Conservation (phyloP, 345 rosid genomes). For the Citrus unshiu region DNA sequence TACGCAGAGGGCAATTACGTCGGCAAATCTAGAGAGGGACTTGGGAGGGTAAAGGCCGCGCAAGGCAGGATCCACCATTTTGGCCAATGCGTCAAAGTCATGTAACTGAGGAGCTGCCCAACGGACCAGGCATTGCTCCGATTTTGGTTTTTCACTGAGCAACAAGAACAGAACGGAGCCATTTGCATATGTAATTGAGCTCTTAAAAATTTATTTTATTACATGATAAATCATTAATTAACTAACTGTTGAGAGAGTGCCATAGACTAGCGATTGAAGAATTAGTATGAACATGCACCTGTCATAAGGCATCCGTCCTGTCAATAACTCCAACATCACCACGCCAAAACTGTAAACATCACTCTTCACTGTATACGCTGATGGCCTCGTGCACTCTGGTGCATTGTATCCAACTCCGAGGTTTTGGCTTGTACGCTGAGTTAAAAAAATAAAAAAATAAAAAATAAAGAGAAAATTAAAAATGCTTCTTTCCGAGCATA, state of each 20-base stretch:
- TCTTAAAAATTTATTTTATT: too few species aligned
- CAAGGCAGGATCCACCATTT: constrained; percentile 87
- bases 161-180: background rate
- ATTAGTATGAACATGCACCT: constrained; percentile 26
- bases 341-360: constrained; percentile 94
- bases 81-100: constrained; percentile 56
- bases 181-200: background rate
- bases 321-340: constrained; percentile 86
- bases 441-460: background rate
- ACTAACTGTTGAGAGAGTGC: too few species aligned
- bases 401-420: constrained; percentile 90
- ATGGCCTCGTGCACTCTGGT: constrained; percentile 78
- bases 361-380: constrained; percentile 77
- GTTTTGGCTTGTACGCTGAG: constrained; percentile 83
- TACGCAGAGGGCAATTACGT: constrained; percentile 73
- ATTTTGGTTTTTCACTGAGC: constrained; percentile 54
- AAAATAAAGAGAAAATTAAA: background rate
- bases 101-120: constrained; percentile 85
- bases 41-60: constrained; percentile 86
- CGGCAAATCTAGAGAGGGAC: constrained; percentile 76
- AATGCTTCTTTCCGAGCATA: background rate
- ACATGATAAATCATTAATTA: too few species aligned
- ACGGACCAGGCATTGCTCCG: constrained; percentile 72
- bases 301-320: constrained; percentile 84
- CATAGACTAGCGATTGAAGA: too few species aligned